A percentile compares a stretch with the other conserved stretches of the same genome.
phyloP scores from a whole-genome alignment of 768 basidiomycete species.

The Termitomyces sp. region DNA sequence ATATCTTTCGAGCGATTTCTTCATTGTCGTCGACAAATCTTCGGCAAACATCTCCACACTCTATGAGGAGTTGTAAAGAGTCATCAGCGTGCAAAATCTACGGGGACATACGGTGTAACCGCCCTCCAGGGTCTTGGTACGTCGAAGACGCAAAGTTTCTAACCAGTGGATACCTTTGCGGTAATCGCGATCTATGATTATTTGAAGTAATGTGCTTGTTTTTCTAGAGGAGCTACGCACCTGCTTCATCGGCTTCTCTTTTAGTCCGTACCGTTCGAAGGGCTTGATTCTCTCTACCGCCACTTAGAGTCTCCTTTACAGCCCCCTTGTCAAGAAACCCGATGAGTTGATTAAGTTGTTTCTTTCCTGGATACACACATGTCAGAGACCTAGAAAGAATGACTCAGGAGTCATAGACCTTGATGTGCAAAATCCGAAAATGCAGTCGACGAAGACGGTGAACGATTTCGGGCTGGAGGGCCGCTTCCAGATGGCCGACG shows the following conservation, averaged over 20 bases:
- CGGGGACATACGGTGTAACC: constrained; percentile 60
- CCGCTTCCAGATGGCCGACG: constrained; percentile 63
- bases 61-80: constrained; percentile 27
- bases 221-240: constrained; percentile 30
- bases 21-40: constrained; percentile 62
- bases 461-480: constrained; percentile 54
- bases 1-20: constrained; percentile 63
- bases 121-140: constrained; percentile 76
- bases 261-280: constrained; percentile 77
- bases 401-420: constrained; percentile 31
- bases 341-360: constrained; percentile 80
- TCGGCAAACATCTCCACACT: constrained; percentile 76
- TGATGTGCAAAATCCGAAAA: constrained; percentile 88
- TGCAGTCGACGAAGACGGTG: constrained; percentile 75
- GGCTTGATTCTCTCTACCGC: constrained; percentile 58
- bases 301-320: constrained; percentile 50
- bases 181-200: constrained; percentile 73
- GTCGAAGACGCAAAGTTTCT: constrained; percentile 80
- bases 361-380: constrained; percentile 56
- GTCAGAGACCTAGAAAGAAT: constrained; percentile 2
- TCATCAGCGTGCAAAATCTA: neutral
- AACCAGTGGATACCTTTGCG: constrained; percentile 86
- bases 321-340: constrained; percentile 77
- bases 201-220: neutral
- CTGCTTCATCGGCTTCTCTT: constrained; percentile 88